phyloP scores from a whole-genome alignment of 108 stramenopile species.

The Cyclotella kingstonii region DNA sequence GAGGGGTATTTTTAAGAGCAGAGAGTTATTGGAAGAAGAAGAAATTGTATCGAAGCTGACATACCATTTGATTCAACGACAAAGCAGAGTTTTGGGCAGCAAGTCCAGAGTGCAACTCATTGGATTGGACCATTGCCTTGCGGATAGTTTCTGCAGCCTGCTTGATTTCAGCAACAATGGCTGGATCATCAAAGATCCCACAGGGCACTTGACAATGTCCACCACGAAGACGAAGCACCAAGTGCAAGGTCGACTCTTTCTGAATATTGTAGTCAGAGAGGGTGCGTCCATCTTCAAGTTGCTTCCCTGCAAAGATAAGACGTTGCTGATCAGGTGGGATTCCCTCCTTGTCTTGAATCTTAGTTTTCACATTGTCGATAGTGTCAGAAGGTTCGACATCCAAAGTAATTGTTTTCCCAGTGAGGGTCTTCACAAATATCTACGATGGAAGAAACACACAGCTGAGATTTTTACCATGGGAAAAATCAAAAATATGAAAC shows the following conservation, averaged over 20 bases:
- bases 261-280: constrained; percentile 95
- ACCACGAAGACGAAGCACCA: constrained; percentile 93
- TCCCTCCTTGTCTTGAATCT: constrained; percentile 99
- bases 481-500: too few species aligned
- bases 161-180: constrained; percentile 58
- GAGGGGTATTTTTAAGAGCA: too few species aligned
- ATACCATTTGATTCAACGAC: constrained; percentile 65
- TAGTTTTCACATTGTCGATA: constrained; percentile 98
- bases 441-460: constrained; percentile 11
- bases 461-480: too few species aligned
- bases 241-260: constrained; percentile 95
- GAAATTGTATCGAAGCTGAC: too few species aligned
- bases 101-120: constrained; percentile 53
- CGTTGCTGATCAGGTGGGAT: constrained; percentile 97
- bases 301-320: constrained; percentile 95
- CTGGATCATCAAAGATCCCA: constrained; percentile 83
- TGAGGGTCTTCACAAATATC: constrained; percentile 95
- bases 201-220: constrained; percentile 79
- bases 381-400: constrained; percentile 99
- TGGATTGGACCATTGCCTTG: constrained; percentile 71
- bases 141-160: constrained; percentile 61
- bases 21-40: too few species aligned
- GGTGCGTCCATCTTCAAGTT: constrained; percentile 91
- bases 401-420: constrained; percentile 92
- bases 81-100: constrained; percentile 40